Percentiles rank a stretch among this genome's conserved stretches.
phyloP scores from a whole-genome alignment of 345 rosid species.

The Eucalyptus fibrosa region DNA sequence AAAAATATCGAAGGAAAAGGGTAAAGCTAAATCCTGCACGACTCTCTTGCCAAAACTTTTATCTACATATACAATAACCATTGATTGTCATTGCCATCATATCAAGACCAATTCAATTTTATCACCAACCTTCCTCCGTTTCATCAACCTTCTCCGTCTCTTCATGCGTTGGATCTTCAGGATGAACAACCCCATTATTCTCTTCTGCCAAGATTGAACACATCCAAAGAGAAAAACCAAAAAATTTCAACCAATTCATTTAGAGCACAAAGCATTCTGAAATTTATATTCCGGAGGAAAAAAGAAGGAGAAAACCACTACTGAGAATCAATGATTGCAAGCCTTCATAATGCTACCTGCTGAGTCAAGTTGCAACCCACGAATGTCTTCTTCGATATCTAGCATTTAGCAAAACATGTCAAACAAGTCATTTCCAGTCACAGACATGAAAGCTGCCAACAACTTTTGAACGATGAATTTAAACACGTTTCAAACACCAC shows the following conservation, averaged over 20 bases:
- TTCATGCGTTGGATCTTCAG: not conserved
- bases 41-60: not conserved
- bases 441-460: not conserved
- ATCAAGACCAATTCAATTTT: not conserved
- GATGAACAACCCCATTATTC: not conserved
- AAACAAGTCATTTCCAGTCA: not conserved
- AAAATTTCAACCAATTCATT: not conserved
- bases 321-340: not conserved
- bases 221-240: not conserved
- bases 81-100: not conserved
- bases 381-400: not conserved
- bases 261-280: not conserved
- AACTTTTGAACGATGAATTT: not conserved
- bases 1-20: not conserved
- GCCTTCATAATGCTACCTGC: not conserved
- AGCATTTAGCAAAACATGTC: not conserved
- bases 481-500: not conserved
- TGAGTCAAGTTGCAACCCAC: not conserved
- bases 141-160: not conserved
- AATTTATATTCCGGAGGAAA: not conserved
- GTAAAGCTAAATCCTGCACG: not conserved
- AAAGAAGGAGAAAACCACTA: not conserved
- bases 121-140: constrained; percentile 1
- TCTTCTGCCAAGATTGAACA: not conserved
- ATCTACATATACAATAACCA: not conserved